Percentiles rank a stretch among this genome's conserved stretches.
Conservation (phyloP, 2,329 filamentous ascomycete species). For the Alternaria metachromatica region DNA sequence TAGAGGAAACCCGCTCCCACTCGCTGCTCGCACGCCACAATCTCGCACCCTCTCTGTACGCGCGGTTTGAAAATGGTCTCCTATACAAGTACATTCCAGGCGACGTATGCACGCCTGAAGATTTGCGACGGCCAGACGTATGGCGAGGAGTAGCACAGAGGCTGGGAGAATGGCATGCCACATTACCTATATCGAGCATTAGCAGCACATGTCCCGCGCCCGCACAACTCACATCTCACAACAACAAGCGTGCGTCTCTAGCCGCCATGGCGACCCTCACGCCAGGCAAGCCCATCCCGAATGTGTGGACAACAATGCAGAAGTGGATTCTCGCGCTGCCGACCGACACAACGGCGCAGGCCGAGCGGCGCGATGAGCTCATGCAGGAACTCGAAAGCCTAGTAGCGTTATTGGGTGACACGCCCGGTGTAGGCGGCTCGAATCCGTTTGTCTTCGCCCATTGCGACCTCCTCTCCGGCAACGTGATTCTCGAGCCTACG, state of each 20-base stretch:
- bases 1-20: conserved; percentile 72
- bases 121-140: conserved; percentile 76
- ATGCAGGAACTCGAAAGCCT: conserved; percentile 77
- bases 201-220: conserved; percentile 49
- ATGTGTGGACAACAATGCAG: conserved; percentile 93
- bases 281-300: conserved; percentile 76
- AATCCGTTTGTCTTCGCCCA: conserved; percentile 90
- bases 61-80: conserved; percentile 94
- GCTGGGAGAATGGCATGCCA: conserved; percentile 92
- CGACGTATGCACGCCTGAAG: conserved; percentile 77
- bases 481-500: conserved; percentile 81
- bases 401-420: conserved; percentile 74
- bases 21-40: conserved; percentile 82
- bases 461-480: conserved; percentile 94
- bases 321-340: conserved; percentile 93
- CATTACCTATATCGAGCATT: conserved; percentile 62
- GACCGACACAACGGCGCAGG: conserved; percentile 71
- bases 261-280: conserved; percentile 53
- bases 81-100: conserved; percentile 91
- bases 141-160: conserved; percentile 83
- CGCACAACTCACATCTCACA: conserved; percentile 36
- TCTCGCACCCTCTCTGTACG: conserved; percentile 85
- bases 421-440: conserved; percentile 71
- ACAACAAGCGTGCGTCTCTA: conserved; percentile 48
- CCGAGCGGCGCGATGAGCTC: conserved; percentile 69